phyloP scores from a whole-genome alignment of 805 yeast genomes.

The Zygosaccharomyces lentus region DNA sequence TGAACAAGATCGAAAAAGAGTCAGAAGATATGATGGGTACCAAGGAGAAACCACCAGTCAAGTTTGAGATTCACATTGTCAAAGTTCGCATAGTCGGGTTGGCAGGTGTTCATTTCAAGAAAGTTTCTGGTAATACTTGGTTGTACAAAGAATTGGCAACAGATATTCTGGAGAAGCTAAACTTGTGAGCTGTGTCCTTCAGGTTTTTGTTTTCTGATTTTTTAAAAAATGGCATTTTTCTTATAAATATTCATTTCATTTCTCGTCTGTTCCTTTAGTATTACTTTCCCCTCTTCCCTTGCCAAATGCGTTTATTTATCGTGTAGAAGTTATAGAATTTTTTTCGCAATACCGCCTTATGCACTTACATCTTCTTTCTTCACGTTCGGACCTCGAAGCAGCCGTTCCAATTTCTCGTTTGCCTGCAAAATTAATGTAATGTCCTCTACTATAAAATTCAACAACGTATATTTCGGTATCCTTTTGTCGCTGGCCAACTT shows the following conservation, averaged over 20 bases:
- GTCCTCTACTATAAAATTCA: constrained; percentile 31
- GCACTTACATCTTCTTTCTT: constrained; percentile 1
- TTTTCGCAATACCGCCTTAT: neutral
- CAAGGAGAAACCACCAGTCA: constrained; percentile 55
- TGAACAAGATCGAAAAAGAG: constrained; percentile 54
- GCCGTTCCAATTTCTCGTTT: constrained; percentile 25
- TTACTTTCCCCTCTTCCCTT: neutral
- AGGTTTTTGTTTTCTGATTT: neutral
- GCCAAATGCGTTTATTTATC: neutral
- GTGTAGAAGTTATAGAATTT: constrained; percentile 1
- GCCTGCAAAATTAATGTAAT: constrained; percentile 27
- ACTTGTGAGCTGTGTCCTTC: constrained; percentile 39
- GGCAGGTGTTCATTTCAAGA: constrained; percentile 93
- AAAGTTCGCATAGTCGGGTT: constrained; percentile 86
- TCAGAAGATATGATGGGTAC: constrained; percentile 31
- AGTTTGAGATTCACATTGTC: constrained; percentile 87
- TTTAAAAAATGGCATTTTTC: neutral
- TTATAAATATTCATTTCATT: neutral
- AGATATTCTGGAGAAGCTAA: constrained; percentile 68
- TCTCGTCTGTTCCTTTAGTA: neutral
- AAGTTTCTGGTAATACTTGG: constrained; percentile 92
- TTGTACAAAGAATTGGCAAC: constrained; percentile 87
- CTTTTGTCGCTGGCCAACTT: constrained; percentile 22
- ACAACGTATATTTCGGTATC: constrained; percentile 32
- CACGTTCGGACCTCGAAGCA: constrained; percentile 4